Evolutionary conservation across 805 yeast species (phyloP).

Genomic region (Komagataella mondaviorum): DNA sequence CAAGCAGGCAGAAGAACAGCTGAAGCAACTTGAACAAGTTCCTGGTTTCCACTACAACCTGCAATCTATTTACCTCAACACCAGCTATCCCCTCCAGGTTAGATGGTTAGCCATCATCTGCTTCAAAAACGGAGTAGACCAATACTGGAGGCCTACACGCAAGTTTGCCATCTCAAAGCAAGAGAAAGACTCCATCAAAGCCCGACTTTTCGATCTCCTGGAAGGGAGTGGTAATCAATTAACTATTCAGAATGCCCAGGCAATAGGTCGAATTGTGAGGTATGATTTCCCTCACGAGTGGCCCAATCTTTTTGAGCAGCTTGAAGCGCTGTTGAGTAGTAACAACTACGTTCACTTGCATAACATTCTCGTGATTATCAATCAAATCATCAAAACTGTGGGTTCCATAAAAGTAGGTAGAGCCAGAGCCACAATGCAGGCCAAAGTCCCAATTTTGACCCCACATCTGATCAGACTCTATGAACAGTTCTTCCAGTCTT

Average conservation of each 20-base stretch:
- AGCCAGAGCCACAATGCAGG: constrained; percentile 64
- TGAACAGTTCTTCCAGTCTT: constrained; percentile 40
- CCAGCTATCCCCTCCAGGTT: constrained; percentile 43
- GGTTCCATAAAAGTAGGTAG: constrained; percentile 75
- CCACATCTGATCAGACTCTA: constrained; percentile 51
- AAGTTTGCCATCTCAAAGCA: constrained; percentile 34
- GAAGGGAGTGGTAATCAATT: constrained; percentile 66
- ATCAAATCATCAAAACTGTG: constrained; percentile 66
- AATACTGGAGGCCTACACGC: constrained; percentile 62
- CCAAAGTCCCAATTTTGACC: constrained; percentile 50
- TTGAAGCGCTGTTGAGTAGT: constrained; percentile 27
- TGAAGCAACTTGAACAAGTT: constrained; percentile 19
- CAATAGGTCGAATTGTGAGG: constrained; percentile 65
- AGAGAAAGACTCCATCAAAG: constrained; percentile 55
- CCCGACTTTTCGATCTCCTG: constrained; percentile 38
- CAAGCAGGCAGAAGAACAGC: constrained; percentile 61
- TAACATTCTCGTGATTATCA: constrained; percentile 52
- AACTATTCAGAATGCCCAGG: constrained; percentile 73
- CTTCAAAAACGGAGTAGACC: constrained; percentile 79
- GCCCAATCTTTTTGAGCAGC: constrained; percentile 66
- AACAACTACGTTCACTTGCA: constrained; percentile 39
- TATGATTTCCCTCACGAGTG: constrained; percentile 81
- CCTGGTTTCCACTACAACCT: constrained; percentile 12
- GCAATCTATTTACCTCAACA: constrained; percentile 44
- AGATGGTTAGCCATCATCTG: constrained; percentile 84